Percentiles rank a stretch among this genome's conserved stretches.
Evolutionary conservation across 2,329 filamentous ascomycete species (phyloP).

Genomic region (Aspergillus tubingensis): DNA sequence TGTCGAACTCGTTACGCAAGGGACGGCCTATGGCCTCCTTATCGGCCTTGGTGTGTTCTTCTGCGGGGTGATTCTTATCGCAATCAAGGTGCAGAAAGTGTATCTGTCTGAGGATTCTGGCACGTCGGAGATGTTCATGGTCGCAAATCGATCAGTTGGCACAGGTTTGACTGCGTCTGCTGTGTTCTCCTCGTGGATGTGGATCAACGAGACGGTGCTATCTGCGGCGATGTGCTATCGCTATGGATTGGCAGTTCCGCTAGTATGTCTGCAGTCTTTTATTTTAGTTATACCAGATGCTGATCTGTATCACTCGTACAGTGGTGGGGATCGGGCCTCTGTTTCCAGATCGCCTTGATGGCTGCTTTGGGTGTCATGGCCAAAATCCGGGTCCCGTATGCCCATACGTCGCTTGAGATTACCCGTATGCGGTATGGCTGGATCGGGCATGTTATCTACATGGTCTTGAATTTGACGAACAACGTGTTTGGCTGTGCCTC

Average conservation of each 20-base stretch:
- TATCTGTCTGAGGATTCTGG: conserved; percentile 35
- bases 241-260: conserved; percentile 38
- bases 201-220: conserved; percentile 42
- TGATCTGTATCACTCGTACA: conserved; percentile 12
- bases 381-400: conserved; percentile 54
- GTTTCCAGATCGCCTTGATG: conserved; percentile 55
- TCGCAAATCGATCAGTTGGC: conserved; percentile 41
- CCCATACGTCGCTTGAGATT: conserved; percentile 55
- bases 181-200: conserved; percentile 44
- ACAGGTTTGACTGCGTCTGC: conserved; percentile 41
- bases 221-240: conserved; percentile 37
- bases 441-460: conserved; percentile 44
- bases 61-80: conserved; percentile 49
- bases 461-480: conserved; percentile 45
- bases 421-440: conserved; percentile 52
- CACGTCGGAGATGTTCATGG: conserved; percentile 48
- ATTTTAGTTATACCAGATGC: not conserved
- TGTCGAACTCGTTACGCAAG: conserved; percentile 28
- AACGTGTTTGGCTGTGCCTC: conserved; percentile 50
- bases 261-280: conserved; percentile 24
- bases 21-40: conserved; percentile 49
- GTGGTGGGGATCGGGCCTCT: conserved; percentile 45
- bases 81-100: conserved; percentile 48
- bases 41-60: conserved; percentile 53
- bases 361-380: conserved; percentile 52